phyloP scores from a whole-genome alignment of 495 filamentous ascomycete genomes.

The Talaromyces stipitatus region DNA sequence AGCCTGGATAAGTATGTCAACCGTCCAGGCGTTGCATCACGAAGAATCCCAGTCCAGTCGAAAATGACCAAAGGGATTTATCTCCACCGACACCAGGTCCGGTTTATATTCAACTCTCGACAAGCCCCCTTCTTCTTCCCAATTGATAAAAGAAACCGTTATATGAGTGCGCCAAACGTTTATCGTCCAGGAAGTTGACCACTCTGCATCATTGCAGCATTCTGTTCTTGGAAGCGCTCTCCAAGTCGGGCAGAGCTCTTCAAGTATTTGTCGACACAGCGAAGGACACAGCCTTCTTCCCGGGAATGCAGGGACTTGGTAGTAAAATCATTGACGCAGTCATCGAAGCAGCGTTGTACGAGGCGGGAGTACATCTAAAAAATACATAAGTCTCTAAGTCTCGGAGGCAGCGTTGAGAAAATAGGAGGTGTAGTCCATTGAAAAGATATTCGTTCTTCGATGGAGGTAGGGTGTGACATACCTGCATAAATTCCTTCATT shows the following conservation, averaged over 20 bases:
- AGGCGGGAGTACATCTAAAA: conserved; percentile 91
- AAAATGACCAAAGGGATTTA: background rate
- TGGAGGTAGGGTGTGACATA: conserved; percentile 24
- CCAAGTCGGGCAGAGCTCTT: conserved; percentile 79
- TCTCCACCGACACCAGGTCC: background rate
- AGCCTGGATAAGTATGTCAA: background rate
- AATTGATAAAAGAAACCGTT: too few relatives aligned
- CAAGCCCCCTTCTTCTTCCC: background rate
- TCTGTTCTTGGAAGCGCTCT: conserved; percentile 91
- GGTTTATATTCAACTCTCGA: background rate
- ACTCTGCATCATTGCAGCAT: conserved; percentile 74
- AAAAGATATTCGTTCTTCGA: too few relatives aligned
- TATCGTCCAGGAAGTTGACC: conserved; percentile 45
- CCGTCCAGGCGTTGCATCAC: background rate
- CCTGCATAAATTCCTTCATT: conserved; percentile 97
- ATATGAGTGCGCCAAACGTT: background rate
- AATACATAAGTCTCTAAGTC: too few relatives aligned
- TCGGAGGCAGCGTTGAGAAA: too few relatives aligned
- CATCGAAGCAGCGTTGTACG: conserved; percentile 90
- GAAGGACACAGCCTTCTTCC: conserved; percentile 83
- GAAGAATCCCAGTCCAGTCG: background rate
- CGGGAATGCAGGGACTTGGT: conserved; percentile 82
- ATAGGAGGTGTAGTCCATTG: too few relatives aligned
- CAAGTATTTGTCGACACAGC: conserved; percentile 92
- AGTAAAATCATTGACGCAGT: conserved; percentile 97